A percentile compares a stretch with the other conserved stretches of the same genome.
phyloP scores from a whole-genome alignment of 257 asterid genomes.

The Solanum chmielewskii region DNA sequence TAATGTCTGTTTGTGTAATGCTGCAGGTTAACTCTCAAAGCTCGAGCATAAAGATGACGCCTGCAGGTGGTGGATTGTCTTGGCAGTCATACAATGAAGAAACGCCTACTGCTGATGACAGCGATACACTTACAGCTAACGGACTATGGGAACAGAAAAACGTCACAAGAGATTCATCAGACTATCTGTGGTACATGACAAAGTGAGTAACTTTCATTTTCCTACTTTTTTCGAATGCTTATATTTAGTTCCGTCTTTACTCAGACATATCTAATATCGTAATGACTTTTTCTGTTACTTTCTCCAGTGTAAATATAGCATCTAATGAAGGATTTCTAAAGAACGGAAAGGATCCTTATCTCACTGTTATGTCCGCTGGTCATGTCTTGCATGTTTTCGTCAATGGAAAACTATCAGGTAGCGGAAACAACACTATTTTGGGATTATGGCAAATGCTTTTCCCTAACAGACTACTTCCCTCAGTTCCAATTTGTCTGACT shows the following conservation, averaged over 20 bases:
- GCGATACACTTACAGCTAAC: neutral
- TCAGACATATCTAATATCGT: neutral
- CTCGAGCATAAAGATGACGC: neutral
- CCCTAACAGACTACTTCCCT: neutral
- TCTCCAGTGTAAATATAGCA: conserved; percentile 55
- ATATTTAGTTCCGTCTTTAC: neutral
- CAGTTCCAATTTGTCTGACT: neutral
- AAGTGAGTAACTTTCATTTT: conserved; percentile 39
- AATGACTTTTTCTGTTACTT: neutral
- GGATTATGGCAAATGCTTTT: neutral
- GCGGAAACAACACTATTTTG: neutral
- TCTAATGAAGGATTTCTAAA: conserved; percentile 55
- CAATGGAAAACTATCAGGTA: conserved; percentile 69
- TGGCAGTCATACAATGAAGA: conserved; percentile 12
- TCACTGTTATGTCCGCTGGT: conserved; percentile 83
- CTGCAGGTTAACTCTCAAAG: conserved; percentile 2
- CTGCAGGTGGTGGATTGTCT: neutral
- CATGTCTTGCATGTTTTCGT: conserved; percentile 75
- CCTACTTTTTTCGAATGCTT: neutral
- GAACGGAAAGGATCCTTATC: conserved; percentile 43
- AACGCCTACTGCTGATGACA: conserved; percentile 6
- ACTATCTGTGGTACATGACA: conserved; percentile 27
- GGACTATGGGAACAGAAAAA: conserved; percentile 7
- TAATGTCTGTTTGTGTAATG: neutral
- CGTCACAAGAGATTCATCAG: conserved; percentile 7